phyloP scores from a whole-genome alignment of 257 asterid species.

The Fraxinus cuspidata region DNA sequence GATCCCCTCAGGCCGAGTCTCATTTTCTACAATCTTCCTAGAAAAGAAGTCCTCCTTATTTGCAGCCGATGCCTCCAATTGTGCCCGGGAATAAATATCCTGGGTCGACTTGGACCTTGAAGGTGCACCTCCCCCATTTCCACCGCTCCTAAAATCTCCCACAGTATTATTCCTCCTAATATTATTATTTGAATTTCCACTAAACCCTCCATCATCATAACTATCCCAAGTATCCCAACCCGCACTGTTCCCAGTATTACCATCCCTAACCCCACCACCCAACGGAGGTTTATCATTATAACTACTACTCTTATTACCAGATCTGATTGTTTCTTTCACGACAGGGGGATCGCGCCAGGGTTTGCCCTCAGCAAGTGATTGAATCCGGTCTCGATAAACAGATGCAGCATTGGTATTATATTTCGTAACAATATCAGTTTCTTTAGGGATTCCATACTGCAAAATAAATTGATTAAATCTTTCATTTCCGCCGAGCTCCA shows the following conservation, averaged over 20 bases:
- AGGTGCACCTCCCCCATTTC: slow-evolving; percentile 51
- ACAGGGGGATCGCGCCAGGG: slow-evolving; percentile 89
- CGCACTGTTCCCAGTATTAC: slow-evolving; percentile 40
- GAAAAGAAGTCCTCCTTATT: slow-evolving; percentile 72
- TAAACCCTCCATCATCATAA: slow-evolving; percentile 52
- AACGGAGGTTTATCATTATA: slow-evolving; percentile 56
- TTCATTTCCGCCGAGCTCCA: slow-evolving; percentile 88
- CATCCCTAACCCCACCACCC: slow-evolving; percentile 37
- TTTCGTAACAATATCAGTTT: slow-evolving; percentile 73
- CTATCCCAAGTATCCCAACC: slow-evolving; percentile 95
- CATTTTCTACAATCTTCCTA: slow-evolving; percentile 65
- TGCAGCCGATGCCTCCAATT: slow-evolving; percentile 86
- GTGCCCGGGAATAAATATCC: slow-evolving; percentile 59
- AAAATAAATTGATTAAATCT: slow-evolving; percentile 56
- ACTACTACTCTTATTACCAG: slow-evolving; percentile 18
- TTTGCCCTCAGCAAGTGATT: slow-evolving; percentile 81
- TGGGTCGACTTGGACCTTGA: slow-evolving; percentile 69
- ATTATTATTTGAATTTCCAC: slow-evolving; percentile 34
- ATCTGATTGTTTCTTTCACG: slow-evolving; percentile 51
- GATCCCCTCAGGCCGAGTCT: slow-evolving; percentile 73
- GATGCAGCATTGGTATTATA: slow-evolving; percentile 79
- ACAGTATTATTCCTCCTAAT: slow-evolving; percentile 71
- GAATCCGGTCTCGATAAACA: slow-evolving; percentile 75
- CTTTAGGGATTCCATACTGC: slow-evolving; percentile 69
- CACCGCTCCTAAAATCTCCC: slow-evolving; percentile 75